phyloP scores from a whole-genome alignment of 1,139 yeast genomes.

The Yamadazyma jaroonii region DNA sequence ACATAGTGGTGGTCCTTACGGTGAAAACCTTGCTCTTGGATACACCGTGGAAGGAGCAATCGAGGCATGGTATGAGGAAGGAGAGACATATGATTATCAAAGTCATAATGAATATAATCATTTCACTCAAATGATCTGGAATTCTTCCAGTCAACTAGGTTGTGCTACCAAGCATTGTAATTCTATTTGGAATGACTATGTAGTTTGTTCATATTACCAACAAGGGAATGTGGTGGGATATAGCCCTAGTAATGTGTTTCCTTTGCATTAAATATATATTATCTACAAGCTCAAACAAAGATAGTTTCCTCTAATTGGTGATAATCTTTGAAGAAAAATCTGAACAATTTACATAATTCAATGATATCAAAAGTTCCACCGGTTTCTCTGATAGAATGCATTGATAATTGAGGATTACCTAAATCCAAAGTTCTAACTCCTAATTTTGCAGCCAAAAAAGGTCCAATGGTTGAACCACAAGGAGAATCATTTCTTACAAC shows the following conservation, averaged over 20 bases:
- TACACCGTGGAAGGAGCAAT: conserved; percentile 28
- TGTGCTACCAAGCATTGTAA: conserved; percentile 42
- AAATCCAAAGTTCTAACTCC: conserved; percentile 89
- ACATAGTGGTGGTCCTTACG: conserved; percentile 36
- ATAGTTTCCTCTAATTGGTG: conserved; percentile 26
- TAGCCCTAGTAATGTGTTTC: conserved; percentile 26
- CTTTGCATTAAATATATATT: conserved; percentile 8
- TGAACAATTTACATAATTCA: conserved; percentile 59
- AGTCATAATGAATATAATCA: conserved; percentile 30
- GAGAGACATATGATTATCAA: conserved; percentile 24
- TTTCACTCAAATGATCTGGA: conserved; percentile 44
- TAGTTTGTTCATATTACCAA: conserved; percentile 60
- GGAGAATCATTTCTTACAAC: conserved; percentile 91
- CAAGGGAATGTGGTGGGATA: conserved; percentile 56
- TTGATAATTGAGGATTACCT: conserved; percentile 91
- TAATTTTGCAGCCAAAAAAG: conserved; percentile 81
- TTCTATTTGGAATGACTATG: conserved; percentile 49
- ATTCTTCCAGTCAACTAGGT: conserved; percentile 30
- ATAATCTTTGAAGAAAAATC: conserved; percentile 52
- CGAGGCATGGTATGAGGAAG: conserved; percentile 39
- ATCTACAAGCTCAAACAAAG: conserved; percentile 13
- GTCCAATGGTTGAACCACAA: conserved; percentile 97
- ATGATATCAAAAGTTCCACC: conserved; percentile 79
- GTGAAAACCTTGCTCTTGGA: conserved; percentile 41
- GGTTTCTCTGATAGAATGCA: conserved; percentile 96